Evolutionary conservation across 148 eudicot species (phyloP).

Genomic region (Talinum fruticosum): DNA sequence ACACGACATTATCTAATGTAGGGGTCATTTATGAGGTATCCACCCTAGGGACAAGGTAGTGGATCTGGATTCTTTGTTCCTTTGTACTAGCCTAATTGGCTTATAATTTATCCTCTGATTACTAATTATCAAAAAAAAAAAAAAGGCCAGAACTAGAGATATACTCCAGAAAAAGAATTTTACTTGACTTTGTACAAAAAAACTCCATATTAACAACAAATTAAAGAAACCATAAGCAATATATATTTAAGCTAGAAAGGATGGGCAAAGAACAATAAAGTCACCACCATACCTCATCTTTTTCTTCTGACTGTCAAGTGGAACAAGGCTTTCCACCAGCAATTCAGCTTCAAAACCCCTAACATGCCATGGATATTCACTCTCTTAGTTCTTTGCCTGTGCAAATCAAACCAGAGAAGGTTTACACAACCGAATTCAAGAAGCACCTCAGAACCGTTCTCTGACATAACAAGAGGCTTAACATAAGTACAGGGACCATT

Average conservation of each 20-base stretch:
- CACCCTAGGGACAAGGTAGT: neutral
- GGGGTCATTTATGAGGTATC: too few species aligned
- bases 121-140: too few species aligned
- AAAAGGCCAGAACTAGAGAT: neutral
- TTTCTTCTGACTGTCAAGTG: slow-evolving; percentile 18
- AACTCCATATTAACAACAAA: too few species aligned
- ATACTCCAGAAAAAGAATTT: too few species aligned
- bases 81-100: neutral
- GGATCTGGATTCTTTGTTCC: neutral
- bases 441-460: slow-evolving; percentile 34
- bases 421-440: slow-evolving; percentile 26
- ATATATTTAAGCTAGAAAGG: neutral
- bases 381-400: slow-evolving; percentile 5
- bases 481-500: slow-evolving; percentile 20
- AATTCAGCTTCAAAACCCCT: slow-evolving; percentile 11
- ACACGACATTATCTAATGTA: too few species aligned
- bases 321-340: slow-evolving; percentile 42
- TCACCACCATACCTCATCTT: neutral
- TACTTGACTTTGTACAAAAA: neutral
- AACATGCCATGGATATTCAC: slow-evolving; percentile 21
- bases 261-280: neutral
- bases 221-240: neutral
- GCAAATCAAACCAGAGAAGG: slow-evolving; percentile 38
- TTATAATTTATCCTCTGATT: too few species aligned
- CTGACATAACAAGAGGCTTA: slow-evolving; percentile 33